These are phyloP conservation scores for Wickerhamomyces sydowiorum DNA, from an alignment of 805 yeast species.

Conservation along the genomic window DNA sequence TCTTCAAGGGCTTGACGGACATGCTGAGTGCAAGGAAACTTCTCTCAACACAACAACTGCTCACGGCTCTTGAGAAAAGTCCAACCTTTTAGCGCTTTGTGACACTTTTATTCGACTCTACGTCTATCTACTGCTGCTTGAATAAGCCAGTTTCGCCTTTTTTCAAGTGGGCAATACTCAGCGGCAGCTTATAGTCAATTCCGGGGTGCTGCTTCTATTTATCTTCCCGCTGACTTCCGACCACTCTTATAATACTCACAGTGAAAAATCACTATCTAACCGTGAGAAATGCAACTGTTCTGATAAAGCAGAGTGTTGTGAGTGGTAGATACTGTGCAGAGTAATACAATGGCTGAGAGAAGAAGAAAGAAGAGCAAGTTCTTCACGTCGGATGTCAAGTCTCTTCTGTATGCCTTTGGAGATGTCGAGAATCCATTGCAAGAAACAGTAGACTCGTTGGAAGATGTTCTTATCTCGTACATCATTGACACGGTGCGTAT, in stretches of 20 bases:
- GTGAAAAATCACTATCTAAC: too few species aligned
- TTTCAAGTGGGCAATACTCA: background rate
- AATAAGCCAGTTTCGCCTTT: background rate
- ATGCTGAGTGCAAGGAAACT: background rate
- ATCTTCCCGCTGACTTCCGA: too few species aligned
- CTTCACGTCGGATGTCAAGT: conserved; percentile 46
- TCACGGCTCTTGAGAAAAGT: too few species aligned
- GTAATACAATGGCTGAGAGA: conserved; percentile 10
- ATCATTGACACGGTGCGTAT: conserved; percentile 40
- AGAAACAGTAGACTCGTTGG: conserved; percentile 60
- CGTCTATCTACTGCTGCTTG: too few species aligned
- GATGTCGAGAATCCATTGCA: conserved; percentile 63
- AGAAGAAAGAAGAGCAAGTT: conserved; percentile 35
- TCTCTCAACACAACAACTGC: too few species aligned
- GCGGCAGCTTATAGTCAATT: too few species aligned
- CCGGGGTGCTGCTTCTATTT: too few species aligned
- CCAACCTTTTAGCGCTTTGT: too few species aligned
- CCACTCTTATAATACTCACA: too few species aligned
- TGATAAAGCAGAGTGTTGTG: too few species aligned
- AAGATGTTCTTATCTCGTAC: conserved; percentile 62
- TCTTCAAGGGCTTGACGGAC: conserved; percentile 1
- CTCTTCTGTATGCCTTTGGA: conserved; percentile 66
- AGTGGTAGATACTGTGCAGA: background rate
- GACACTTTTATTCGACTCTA: too few species aligned
- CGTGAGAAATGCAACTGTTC: too few species aligned